A percentile compares a stretch with the other conserved stretches of the same genome.
Evolutionary conservation across 352 stramenopile species (phyloP).

Genomic region (Poterioochromonas sp.): DNA sequence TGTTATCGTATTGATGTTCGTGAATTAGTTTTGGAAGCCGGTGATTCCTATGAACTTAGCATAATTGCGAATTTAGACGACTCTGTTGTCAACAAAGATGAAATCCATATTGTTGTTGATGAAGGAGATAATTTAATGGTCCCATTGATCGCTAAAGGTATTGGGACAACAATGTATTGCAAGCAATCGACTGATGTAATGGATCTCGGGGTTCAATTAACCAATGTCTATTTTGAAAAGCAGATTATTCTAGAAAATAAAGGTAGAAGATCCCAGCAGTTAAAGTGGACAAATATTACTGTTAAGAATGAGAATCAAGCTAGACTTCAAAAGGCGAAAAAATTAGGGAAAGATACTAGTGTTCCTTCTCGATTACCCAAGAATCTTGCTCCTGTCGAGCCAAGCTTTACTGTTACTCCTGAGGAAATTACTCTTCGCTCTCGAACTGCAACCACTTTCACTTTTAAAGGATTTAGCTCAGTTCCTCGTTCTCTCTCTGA

Average conservation of each 20-base stretch:
- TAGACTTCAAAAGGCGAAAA: conserved; percentile 44
- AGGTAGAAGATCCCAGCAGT: conserved; percentile 66
- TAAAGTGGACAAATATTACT: conserved; percentile 81
- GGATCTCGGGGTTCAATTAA: conserved; percentile 83
- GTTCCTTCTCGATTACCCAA: conserved; percentile 20
- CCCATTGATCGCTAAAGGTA: conserved; percentile 73
- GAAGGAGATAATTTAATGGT: conserved; percentile 79
- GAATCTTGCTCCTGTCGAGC: conserved; percentile 47
- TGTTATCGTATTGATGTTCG: conserved; percentile 79
- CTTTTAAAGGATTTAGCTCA: conserved; percentile 70
- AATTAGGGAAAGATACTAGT: conserved; percentile 43
- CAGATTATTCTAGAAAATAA: conserved; percentile 89
- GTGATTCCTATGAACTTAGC: conserved; percentile 58
- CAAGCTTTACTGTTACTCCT: conserved; percentile 76
- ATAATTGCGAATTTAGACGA: conserved; percentile 84
- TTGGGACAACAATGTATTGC: conserved; percentile 79
- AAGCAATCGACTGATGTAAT: conserved; percentile 67
- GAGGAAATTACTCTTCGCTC: conserved; percentile 80
- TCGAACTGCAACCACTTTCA: conserved; percentile 79
- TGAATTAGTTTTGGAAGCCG: conserved; percentile 68
- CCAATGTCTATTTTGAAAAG: conserved; percentile 68
- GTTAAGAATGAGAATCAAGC: conserved; percentile 48
- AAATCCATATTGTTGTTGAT: conserved; percentile 73
- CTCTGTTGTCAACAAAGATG: conserved; percentile 75
- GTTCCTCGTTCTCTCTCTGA: conserved; percentile 59